Evolutionary conservation across 2,329 filamentous ascomycete genomes (phyloP).

Genomic region (Ophiostoma angusticollis): DNA sequence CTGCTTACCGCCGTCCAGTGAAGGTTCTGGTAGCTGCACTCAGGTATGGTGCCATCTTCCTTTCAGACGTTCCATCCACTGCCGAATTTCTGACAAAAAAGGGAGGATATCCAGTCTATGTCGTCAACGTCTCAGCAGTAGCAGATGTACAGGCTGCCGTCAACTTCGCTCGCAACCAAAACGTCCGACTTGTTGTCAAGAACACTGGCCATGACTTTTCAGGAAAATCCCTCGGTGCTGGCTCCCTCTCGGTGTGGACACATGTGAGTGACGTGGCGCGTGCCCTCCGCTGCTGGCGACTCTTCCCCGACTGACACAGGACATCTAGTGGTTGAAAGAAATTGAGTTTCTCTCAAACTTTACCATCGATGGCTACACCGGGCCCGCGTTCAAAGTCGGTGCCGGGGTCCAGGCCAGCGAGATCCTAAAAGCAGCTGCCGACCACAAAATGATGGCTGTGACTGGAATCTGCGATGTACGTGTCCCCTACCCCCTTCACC

Average conservation of each 20-base stretch:
- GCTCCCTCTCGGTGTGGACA: conserved; percentile 43
- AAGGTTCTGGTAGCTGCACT: background rate
- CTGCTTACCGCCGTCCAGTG: conserved; percentile 18
- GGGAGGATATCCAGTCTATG: conserved; percentile 12
- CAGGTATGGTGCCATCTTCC: no score
- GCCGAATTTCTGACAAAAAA: no score
- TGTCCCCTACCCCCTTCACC: no score
- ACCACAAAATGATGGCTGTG: conserved; percentile 33
- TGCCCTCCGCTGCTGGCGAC: no score
- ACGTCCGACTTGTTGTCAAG: conserved; percentile 39
- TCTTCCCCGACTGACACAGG: no score
- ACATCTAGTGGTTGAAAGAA: no score
- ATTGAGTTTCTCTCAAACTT: conserved; percentile 35
- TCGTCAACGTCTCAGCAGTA: conserved; percentile 15
- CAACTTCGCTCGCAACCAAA: conserved; percentile 30
- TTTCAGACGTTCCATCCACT: no score
- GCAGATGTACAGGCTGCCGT: conserved; percentile 21
- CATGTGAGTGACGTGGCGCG: conserved; percentile 21
- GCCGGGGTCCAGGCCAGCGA: conserved; percentile 38
- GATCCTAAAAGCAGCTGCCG: conserved; percentile 35
- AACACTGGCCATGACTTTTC: conserved; percentile 46
- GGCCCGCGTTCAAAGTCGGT: conserved; percentile 26
- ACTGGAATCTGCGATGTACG: conserved; percentile 26
- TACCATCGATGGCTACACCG: conserved; percentile 15
- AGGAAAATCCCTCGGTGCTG: conserved; percentile 50